phyloP scores from a whole-genome alignment of 305 asterid genomes.

The Solanum hybrid region DNA sequence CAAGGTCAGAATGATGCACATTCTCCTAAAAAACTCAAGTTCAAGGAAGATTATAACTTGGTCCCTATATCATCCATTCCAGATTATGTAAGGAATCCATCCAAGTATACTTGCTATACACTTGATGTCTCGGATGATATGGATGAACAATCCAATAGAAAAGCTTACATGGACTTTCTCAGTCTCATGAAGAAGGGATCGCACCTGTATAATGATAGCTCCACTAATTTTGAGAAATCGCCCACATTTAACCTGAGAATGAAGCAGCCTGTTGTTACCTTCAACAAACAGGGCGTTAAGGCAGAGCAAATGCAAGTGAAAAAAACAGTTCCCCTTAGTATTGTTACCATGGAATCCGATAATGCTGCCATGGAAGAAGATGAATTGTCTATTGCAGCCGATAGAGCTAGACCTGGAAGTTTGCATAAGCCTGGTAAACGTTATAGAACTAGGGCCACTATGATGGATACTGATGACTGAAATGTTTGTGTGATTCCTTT shows the following conservation, averaged over 20 bases:
- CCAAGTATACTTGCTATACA: slow-evolving; percentile 59
- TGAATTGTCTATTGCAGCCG: slow-evolving; percentile 13
- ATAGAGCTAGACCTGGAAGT: slow-evolving; percentile 10
- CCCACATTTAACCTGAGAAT: slow-evolving; percentile 46
- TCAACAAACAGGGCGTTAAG: slow-evolving; percentile 15
- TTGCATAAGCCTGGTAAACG: slow-evolving; percentile 39
- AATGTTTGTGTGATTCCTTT: neutral
- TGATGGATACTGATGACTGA: slow-evolving; percentile 11
- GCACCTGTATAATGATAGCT: slow-evolving; percentile 13
- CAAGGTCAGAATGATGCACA: slow-evolving; percentile 20
- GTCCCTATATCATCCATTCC: slow-evolving; percentile 34
- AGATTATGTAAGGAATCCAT: slow-evolving; percentile 68
- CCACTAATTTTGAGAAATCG: slow-evolving; percentile 27
- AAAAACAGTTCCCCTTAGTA: slow-evolving; percentile 30
- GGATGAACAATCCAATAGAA: slow-evolving; percentile 55
- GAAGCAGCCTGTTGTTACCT: slow-evolving; percentile 12
- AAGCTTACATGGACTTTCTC: slow-evolving; percentile 48
- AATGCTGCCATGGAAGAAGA: slow-evolving; percentile 64
- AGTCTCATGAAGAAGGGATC: slow-evolving; percentile 29
- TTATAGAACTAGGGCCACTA: slow-evolving; percentile 41
- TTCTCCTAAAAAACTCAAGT: slow-evolving; percentile 59
- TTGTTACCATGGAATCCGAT: slow-evolving; percentile 30
- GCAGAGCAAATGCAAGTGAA: slow-evolving; percentile 15
- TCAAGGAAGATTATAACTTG: slow-evolving; percentile 16
- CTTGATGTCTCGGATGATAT: slow-evolving; percentile 42